These are phyloP conservation scores for Yamadazyma atlantica DNA, from an alignment of 1,139 yeast species.

Conservation along the genomic window DNA sequence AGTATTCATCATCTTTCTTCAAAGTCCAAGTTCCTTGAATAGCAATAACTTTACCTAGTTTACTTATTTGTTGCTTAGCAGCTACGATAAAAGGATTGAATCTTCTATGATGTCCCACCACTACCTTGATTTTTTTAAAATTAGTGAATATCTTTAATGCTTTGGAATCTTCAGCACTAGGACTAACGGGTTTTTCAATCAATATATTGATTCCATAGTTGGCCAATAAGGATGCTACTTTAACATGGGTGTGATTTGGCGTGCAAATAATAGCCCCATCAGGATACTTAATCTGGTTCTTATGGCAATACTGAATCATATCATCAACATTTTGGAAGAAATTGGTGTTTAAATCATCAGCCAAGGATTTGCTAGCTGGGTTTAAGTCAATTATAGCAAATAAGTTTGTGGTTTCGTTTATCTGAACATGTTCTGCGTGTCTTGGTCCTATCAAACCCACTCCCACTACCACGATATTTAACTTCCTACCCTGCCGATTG, in stretches of 20 bases:
- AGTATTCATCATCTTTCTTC: conserved; percentile 36
- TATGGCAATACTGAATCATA: conserved; percentile 28
- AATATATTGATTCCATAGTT: conserved; percentile 35
- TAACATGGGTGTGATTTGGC: conserved; percentile 43
- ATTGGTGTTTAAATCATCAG: conserved; percentile 23
- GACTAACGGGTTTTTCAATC: conserved; percentile 45
- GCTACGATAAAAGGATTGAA: conserved; percentile 43
- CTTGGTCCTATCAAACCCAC: conserved; percentile 44
- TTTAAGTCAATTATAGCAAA: conserved; percentile 39
- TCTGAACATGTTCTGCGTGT: conserved; percentile 34
- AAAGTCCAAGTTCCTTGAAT: conserved; percentile 45
- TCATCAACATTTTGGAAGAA: conserved; percentile 28
- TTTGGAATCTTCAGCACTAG: conserved; percentile 35
- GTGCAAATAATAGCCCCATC: conserved; percentile 46
- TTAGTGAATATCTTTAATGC: conserved; percentile 29
- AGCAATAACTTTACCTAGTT: conserved; percentile 34
- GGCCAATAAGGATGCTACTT: conserved; percentile 34
- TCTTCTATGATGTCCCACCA: conserved; percentile 46
- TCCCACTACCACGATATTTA: conserved; percentile 20
- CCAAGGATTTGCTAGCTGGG: conserved; percentile 23
- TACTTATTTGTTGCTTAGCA: conserved; percentile 29
- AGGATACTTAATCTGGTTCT: conserved; percentile 25
- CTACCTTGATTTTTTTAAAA: conserved; percentile 26
- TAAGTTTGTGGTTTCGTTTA: conserved; percentile 23
- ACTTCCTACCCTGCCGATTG: not conserved